phyloP scores from a whole-genome alignment of 2,329 filamentous ascomycete species.

The Phaeosphaeriaceae sp. region DNA sequence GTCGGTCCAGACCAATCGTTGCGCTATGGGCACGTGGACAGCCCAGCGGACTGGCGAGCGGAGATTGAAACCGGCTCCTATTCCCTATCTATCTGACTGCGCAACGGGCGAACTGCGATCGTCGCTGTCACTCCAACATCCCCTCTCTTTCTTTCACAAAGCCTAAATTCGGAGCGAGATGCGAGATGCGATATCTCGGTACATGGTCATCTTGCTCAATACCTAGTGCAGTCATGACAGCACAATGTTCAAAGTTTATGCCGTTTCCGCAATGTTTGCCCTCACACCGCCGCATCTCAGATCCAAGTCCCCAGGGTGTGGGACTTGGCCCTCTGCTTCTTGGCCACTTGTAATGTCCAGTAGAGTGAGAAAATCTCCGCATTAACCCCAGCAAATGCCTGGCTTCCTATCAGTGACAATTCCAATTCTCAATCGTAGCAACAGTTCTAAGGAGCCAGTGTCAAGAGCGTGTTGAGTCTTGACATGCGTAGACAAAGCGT shows the following conservation, averaged over 20 bases:
- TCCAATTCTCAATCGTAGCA: neutral
- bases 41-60: neutral
- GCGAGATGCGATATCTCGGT: neutral
- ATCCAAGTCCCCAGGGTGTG: neutral
- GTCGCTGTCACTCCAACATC: neutral
- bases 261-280: neutral
- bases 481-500: slow-evolving; percentile 17
- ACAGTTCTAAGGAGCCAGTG: neutral
- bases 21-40: neutral
- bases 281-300: neutral
- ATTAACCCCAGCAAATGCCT: neutral
- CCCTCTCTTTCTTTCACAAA: too few relatives aligned
- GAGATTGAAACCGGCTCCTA: neutral
- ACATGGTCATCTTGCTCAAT: too few relatives aligned
- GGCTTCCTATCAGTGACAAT: too few relatives aligned
- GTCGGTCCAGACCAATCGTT: slow-evolving; percentile 1
- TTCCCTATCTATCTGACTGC: neutral
- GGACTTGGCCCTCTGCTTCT: neutral
- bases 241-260: neutral
- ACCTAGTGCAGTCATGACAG: too few relatives aligned
- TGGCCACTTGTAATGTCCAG: neutral
- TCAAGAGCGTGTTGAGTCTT: slow-evolving; percentile 7
- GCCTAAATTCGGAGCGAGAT: neutral
- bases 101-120: slow-evolving; percentile 3
- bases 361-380: slow-evolving; percentile 1